Evolutionary conservation across 2,329 filamentous ascomycete species (phyloP), one percentile per base, ranked within the genome.

Genomic region (Colletotrichum sp.): DNA sequence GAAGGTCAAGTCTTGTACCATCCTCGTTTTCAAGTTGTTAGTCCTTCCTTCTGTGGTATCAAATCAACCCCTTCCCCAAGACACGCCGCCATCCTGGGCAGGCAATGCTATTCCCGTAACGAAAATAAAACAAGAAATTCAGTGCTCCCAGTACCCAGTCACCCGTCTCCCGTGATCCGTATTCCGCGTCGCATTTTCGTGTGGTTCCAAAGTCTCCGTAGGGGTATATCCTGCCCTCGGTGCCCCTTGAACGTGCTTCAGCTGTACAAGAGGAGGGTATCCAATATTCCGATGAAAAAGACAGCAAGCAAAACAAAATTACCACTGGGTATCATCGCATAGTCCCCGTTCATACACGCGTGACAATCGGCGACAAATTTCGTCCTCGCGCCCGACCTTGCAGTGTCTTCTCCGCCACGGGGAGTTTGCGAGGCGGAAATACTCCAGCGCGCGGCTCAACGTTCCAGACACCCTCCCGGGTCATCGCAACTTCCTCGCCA

Each of bases 401-500:
- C 4, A 55, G 32, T 30, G 24, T 43, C 43, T 36, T 69, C 15
- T 36, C 74, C 7, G 18, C 13, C 6, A 16, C 30, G 8, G 32
- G 18, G 12, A 43, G 26, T 16, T 21, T 24, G 28, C 48, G 15
- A 10, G 64, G 36, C 13, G n/a, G 26, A 30, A 69, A 10, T n/a
- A 21, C 48, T 3, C 34, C 18, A 32, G 60, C 32, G 13, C 57
- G 30, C 16, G 60, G 26, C 60, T 76, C 74, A 8, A 76, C 74
- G 21, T 78, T 74, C 79, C 82, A 82, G 15, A 86, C 76, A 2
- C 87, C 86, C 16, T 86, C 85, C 36, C 83, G 84, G 16, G 83
- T 86, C 63, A 89, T 80, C 4, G 82, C 78, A 5, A 88, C 83
- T 76, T 88, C 85, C 67, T 88, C 86, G 18, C 87, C 88, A 28